Conservation (phyloP, 345 rosid species). For the Moricandia arvensis region DNA sequence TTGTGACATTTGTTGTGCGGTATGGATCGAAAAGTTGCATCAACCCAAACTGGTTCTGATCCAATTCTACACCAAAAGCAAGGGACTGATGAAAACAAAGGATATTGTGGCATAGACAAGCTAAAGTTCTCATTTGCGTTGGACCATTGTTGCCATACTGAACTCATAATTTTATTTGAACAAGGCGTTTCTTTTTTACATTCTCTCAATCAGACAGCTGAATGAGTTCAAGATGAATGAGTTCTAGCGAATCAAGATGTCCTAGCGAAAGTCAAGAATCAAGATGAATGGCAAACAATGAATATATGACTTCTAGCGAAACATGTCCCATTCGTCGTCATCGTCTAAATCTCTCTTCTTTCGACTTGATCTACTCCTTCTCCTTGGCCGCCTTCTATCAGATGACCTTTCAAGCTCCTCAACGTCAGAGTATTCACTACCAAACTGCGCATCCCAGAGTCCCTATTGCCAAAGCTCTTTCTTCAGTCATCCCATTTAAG, state of each 20-base stretch:
- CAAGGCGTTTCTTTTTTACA: not conserved
- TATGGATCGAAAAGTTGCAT: not conserved
- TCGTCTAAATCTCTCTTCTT: constrained; percentile 25
- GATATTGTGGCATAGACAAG: not conserved
- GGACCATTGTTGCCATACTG: not conserved
- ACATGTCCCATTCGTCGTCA: constrained; percentile 26
- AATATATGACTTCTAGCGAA: constrained; percentile 1
- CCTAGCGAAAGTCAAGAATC: not conserved
- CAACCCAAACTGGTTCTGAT: not conserved
- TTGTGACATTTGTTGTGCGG: not conserved
- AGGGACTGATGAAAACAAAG: not conserved
- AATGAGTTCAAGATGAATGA: too few relatives aligned
- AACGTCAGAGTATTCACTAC: constrained; percentile 46
- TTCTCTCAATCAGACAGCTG: not conserved
- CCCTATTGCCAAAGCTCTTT: constrained; percentile 47
- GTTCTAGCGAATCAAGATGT: too few relatives aligned
- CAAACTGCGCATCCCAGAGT: constrained; percentile 58
- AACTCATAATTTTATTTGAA: not conserved
- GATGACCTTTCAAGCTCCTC: constrained; percentile 40
- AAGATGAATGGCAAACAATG: not conserved
- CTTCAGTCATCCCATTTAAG: not conserved
- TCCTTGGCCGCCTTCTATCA: constrained; percentile 19
- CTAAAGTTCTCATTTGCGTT: not conserved
- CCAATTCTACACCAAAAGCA: not conserved
- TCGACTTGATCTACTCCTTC: constrained; percentile 34